Percentiles rank a stretch among this genome's conserved stretches.
phyloP scores from a whole-genome alignment of 768 basidiomycete genomes.

The Amanita polypyramis region DNA sequence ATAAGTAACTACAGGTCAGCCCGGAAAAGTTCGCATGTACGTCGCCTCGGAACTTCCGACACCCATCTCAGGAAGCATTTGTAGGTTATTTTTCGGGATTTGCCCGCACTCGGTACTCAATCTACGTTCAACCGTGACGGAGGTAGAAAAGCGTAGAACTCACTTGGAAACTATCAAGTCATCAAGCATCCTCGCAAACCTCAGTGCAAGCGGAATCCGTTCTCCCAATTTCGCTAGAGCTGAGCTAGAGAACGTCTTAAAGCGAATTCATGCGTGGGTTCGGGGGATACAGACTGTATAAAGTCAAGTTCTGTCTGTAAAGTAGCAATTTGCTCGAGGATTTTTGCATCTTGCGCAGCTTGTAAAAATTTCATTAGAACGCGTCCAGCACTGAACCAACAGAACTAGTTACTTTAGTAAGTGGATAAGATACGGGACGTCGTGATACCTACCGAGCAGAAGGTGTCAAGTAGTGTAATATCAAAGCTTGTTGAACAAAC shows the following conservation, averaged over 20 bases:
- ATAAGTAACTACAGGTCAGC: no score
- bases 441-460: constrained; percentile 45
- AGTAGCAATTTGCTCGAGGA: constrained; percentile 44
- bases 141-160: constrained; percentile 11
- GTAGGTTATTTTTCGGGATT: neutral
- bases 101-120: neutral
- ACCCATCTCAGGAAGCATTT: no score
- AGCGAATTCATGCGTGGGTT: neutral
- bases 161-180: constrained; percentile 32
- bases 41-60: no score
- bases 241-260: constrained; percentile 23
- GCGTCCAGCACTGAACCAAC: constrained; percentile 61
- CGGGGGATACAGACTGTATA: constrained; percentile 39
- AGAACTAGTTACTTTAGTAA: constrained; percentile 30
- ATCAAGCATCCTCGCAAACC: constrained; percentile 48
- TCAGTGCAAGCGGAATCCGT: constrained; percentile 54
- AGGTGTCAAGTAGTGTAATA: constrained; percentile 58
- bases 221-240: constrained; percentile 56
- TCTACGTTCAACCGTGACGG: neutral
- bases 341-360: constrained; percentile 48
- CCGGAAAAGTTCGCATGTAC: no score
- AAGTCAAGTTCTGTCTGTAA: constrained; percentile 57
- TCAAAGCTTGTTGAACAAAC: constrained; percentile 67
- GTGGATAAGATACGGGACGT: neutral
- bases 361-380: constrained; percentile 58